These are phyloP conservation scores for Hygrophila difformis DNA, from an alignment of 257 asterid species.

Conservation along the genomic window DNA sequence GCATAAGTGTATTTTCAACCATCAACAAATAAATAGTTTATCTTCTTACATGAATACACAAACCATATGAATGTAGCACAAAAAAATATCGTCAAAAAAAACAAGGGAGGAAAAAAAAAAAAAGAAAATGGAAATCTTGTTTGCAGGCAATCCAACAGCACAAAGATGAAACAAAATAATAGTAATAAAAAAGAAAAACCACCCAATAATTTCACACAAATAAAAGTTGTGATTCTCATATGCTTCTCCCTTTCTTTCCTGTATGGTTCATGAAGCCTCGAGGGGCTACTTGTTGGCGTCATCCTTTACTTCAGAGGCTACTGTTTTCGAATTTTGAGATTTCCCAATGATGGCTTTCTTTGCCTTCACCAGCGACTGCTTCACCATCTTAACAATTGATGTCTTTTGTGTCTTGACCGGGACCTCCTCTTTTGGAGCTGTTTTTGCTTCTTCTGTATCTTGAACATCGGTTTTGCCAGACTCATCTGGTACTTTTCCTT, in stretches of 20 bases:
- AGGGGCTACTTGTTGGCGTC: background rate
- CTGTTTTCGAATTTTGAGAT: conserved; percentile 50
- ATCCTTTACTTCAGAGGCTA: conserved; percentile 45
- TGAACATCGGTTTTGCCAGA: conserved; percentile 18
- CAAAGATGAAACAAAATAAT: too few relatives aligned
- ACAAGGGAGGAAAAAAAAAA: too few relatives aligned
- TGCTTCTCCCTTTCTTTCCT: conserved; percentile 11
- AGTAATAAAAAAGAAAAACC: too few relatives aligned
- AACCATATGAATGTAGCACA: conserved; percentile 28
- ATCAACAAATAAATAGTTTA: conserved; percentile 39
- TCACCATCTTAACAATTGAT: conserved; percentile 69
- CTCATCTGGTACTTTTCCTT: too few relatives aligned
- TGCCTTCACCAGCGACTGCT: conserved; percentile 85
- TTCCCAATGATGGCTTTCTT: conserved; percentile 84
- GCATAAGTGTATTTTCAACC: conserved; percentile 28
- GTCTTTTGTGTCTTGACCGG: conserved; percentile 49
- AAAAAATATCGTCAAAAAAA: conserved; percentile 1
- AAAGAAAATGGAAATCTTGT: too few relatives aligned
- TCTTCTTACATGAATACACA: conserved; percentile 33
- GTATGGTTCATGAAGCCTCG: too few relatives aligned
- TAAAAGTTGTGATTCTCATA: conserved; percentile 7
- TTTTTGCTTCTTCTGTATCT: conserved; percentile 22
- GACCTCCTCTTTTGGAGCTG: conserved; percentile 34
- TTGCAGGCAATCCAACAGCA: too few relatives aligned
- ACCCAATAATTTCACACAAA: too few relatives aligned